Evolutionary conservation across 2,329 filamentous ascomycete genomes (phyloP), one percentile per base, ranked within the genome.

Genomic region (Sporothrix dimorphospora): DNA sequence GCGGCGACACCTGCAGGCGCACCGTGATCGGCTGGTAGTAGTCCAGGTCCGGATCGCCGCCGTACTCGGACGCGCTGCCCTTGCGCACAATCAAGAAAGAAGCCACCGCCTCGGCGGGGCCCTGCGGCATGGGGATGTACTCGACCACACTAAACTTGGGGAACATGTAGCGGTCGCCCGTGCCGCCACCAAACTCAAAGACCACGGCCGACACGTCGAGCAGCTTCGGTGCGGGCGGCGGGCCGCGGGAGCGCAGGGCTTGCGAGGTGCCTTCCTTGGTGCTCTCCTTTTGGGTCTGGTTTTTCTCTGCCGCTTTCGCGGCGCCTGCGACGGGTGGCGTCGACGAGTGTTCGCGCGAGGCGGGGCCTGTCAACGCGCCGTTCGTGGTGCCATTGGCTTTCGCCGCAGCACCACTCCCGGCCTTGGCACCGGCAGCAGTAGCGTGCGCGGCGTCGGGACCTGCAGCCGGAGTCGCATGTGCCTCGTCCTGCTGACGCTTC

Each of bases 51-150:
- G 87, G 88, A 74, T 91, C 87, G n/a, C 87, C 88, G 71, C 87
- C 85, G 72, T 89, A 88, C 76, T 91, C 89, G 1, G 88, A 87
- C n/a, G 83, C 84, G 76, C 89, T 90, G 40, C 90, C 92, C 79
- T 91, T 91, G 66, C 91, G 89, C 6, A 93, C 91, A 73, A 94
- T 89, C 12, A 96, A 83, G 78, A 95, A 96, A 0, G 92, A 94
- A 3, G 90, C 90, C 57, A 94, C 86, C 1, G 92, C 86, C 72
- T 90, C 86, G 14, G 59, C 42, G 68, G 88, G 87, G 1, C 87
- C 87, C 4, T 83, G 80, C 3, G 83, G 77, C 1, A 83, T 80
- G 11, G 83, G 78, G 1, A 90, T 82, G 77, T 89, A 90, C 78
- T 96, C 92, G 67, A 95, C 80, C 45, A 95, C 91, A 79, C 90